These are phyloP conservation scores for Thelephora terrestris DNA, from an alignment of 1,284 basidiomycete genomes.

Conservation along the genomic window DNA sequence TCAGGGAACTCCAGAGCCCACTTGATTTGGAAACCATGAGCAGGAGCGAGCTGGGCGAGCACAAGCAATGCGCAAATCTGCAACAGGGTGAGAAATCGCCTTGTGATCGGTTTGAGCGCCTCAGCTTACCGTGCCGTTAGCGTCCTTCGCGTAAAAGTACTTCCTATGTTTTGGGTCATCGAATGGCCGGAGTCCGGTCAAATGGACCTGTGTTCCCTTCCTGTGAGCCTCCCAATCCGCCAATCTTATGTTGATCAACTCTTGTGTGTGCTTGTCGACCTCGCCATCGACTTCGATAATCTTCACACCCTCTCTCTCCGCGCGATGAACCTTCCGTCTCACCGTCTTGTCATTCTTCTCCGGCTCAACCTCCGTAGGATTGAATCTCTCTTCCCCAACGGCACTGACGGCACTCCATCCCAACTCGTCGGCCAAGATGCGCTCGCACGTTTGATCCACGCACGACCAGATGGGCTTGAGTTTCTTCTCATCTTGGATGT, in stretches of 20 bases:
- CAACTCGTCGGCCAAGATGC: conserved; percentile 33
- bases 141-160: conserved; percentile 42
- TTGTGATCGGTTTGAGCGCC: background rate
- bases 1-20: conserved; percentile 48
- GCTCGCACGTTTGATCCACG: conserved; percentile 34
- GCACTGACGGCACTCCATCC: conserved; percentile 42
- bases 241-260: conserved; percentile 32
- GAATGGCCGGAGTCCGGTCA: conserved; percentile 44
- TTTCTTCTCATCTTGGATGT: conserved; percentile 23
- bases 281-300: conserved; percentile 27
- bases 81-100: background rate
- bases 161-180: conserved; percentile 39
- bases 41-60: conserved; percentile 39
- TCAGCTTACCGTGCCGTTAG: conserved; percentile 26
- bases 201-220: conserved; percentile 44
- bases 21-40: conserved; percentile 47
- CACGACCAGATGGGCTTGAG: conserved; percentile 46
- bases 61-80: conserved; percentile 37
- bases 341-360: conserved; percentile 33
- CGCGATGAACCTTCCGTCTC: conserved; percentile 36
- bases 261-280: conserved; percentile 28
- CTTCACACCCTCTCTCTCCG: conserved; percentile 38
- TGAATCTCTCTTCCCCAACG: conserved; percentile 42
- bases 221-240: conserved; percentile 34
- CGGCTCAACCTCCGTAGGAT: conserved; percentile 31